These are phyloP conservation scores for Paspalum notatum DNA, from an alignment of 176 grass and related monocot species.

Conservation along the genomic window DNA sequence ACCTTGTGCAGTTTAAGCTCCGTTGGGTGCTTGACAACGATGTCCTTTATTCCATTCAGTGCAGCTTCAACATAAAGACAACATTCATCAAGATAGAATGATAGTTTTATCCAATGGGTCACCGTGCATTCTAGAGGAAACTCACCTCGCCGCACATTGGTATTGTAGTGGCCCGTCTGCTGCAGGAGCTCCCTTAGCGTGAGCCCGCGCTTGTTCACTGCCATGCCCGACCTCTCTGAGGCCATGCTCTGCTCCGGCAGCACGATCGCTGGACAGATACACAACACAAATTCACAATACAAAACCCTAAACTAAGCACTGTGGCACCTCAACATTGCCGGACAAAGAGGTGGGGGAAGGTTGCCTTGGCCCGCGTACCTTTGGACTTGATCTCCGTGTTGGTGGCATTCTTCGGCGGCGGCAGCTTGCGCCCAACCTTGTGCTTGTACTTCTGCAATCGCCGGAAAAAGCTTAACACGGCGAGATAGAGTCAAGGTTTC, in stretches of 20 bases:
- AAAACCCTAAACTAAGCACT: slow-evolving; percentile 14
- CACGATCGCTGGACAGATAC: slow-evolving; percentile 45
- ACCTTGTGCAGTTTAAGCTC: slow-evolving; percentile 84
- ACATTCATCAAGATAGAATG: neutral
- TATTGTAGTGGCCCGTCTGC: slow-evolving; percentile 62
- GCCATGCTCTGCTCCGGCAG: slow-evolving; percentile 89
- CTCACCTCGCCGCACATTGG: slow-evolving; percentile 61
- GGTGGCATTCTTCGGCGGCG: slow-evolving; percentile 88
- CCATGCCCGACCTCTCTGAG: slow-evolving; percentile 74
- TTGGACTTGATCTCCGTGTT: slow-evolving; percentile 84
- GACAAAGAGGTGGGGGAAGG: neutral
- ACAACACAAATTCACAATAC: neutral
- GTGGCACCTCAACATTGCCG: neutral
- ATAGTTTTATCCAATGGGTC: neutral
- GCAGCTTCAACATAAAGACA: slow-evolving; percentile 59
- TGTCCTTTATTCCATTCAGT: slow-evolving; percentile 71
- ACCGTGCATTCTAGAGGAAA: neutral
- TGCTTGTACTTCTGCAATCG: slow-evolving; percentile 77
- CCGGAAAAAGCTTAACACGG: neutral
- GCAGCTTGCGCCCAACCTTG: slow-evolving; percentile 88
- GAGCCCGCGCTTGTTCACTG: slow-evolving; percentile 78
- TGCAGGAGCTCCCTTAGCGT: slow-evolving; percentile 76
- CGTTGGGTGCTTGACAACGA: slow-evolving; percentile 69
- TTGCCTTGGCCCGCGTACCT: slow-evolving; percentile 34
- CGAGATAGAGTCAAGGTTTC: neutral